These are phyloP conservation scores for Cupressus sempervirens DNA, from an alignment of 75 land plant genomes.

Conservation along the genomic window DNA sequence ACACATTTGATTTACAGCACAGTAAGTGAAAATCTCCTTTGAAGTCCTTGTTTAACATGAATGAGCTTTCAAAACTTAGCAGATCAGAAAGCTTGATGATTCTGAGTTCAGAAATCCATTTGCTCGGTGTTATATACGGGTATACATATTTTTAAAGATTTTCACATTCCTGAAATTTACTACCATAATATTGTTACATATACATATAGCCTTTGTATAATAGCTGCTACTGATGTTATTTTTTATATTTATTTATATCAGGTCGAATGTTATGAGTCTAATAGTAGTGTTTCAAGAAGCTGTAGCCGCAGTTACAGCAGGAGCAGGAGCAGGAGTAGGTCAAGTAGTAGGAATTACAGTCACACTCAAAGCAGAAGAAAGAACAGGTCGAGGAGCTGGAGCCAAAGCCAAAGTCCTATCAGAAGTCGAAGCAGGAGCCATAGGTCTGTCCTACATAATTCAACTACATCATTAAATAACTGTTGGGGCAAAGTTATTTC, in stretches of 20 bases:
- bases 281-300: not conserved
- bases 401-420: not conserved
- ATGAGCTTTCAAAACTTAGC: not conserved
- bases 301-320: not conserved
- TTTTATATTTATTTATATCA: not conserved
- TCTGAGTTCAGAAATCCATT: conserved; percentile 49
- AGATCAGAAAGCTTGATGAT: conserved; percentile 42
- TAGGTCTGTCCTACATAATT: not conserved
- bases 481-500: not conserved
- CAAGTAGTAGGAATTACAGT: conserved; percentile 15
- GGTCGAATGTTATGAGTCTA: conserved; percentile 6
- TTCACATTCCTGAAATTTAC: not conserved
- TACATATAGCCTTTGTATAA: not conserved
- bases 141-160: conserved; percentile 8
- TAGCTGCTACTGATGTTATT: not conserved
- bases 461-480: not conserved
- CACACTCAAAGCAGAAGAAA: conserved; percentile 1
- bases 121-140: conserved; percentile 41
- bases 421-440: conserved; percentile 7
- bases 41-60: conserved; percentile 8
- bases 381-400: not conserved
- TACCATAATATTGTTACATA: not conserved
- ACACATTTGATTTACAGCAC: not conserved
- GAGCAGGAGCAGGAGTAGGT: conserved; percentile 13
- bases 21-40: not conserved